Base-by-base conservation (phyloP, 495 filamentous ascomycete genomes). In the Copromyces sp. region DNA sequence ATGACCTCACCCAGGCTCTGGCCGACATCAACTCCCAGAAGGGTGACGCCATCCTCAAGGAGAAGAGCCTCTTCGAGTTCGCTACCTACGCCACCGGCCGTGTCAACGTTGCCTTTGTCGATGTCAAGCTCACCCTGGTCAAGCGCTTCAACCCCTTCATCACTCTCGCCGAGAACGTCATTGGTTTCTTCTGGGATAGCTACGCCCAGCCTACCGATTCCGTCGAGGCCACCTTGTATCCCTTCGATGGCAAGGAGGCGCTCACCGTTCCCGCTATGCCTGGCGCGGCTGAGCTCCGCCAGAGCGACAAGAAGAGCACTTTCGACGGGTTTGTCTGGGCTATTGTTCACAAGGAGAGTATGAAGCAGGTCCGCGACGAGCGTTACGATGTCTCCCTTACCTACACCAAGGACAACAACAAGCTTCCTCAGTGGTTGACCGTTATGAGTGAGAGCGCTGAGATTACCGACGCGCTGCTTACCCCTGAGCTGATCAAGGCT, bases 381-480 rank as follows among this genome's bases (percentile, higher is more conserved):
- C 91, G 96, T 75, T 99, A 98, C 81, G 95, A 99, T 82, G 85
- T 97, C 39, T 95, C 92, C 37, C 89, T 99, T 70, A 97, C 95
- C 32, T 89, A 87, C 75, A 97, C 95, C 74, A 95, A 93, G 84
- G 96, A 99, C 75, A 90, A 94, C 81, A 76, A 89, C 37, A 97
- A 94, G 84, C 88, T 98, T 9, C 96, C 95, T n/a, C 81, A 84
- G 72, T 98, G 96, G 96, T 86, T 90, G 17, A 97, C 93, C 2
- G 91, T 97, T 77, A 97, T 99, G 95, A 94, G 88, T 74, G 95
- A 99, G 86, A 97, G 90, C 79, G 94, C 94, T 37, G 96, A 98
- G 81, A 89, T 99, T 75, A 97, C 94, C n/a, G 93, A 98, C 17
- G 84, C 88, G 14, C 81, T 98, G 47, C 85, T 98, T 42, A 95